phyloP scores from a whole-genome alignment of 495 filamentous ascomycete genomes.

The Aspergillus biplanus region DNA sequence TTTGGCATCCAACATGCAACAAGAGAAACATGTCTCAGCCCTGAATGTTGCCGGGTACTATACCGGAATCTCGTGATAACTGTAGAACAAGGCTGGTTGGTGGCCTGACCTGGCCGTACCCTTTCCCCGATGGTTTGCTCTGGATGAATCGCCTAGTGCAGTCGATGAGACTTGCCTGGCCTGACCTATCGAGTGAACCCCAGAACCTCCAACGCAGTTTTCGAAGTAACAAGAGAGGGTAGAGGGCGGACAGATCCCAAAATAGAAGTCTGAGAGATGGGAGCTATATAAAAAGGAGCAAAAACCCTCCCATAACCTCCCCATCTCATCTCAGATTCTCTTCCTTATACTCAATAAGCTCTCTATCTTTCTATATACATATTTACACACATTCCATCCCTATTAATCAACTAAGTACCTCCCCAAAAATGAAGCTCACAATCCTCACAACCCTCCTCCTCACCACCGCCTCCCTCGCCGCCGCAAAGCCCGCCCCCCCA shows the following conservation, averaged over 20 bases:
- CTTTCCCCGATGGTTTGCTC: no score
- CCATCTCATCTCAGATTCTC: not conserved
- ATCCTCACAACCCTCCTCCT: slow-evolving; percentile 31
- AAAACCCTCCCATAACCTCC: not conserved
- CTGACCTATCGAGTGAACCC: not conserved
- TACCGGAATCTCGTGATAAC: slow-evolving; percentile 21
- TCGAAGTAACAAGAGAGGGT: not conserved
- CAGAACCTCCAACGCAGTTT: no score
- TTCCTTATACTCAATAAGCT: not conserved
- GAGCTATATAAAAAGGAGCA: not conserved
- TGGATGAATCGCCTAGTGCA: not conserved
- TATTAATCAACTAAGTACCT: slow-evolving; percentile 8
- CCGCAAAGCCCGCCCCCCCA: slow-evolving; percentile 28
- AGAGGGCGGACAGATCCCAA: not conserved
- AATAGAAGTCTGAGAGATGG: not conserved
- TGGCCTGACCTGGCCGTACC: no score
- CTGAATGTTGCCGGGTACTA: not conserved
- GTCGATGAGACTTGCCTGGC: not conserved
- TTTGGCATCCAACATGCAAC: not conserved
- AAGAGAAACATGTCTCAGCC: slow-evolving; percentile 20
- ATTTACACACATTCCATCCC: not conserved
- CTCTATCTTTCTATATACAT: not conserved
- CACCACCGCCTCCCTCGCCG: slow-evolving; percentile 27
- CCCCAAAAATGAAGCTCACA: slow-evolving; percentile 31
- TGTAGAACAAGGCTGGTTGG: not conserved